A percentile compares a stretch with the other conserved stretches of the same genome.
Evolutionary conservation across 345 rosid genomes (phyloP).

Genomic region (Noccaea caerulescens): DNA sequence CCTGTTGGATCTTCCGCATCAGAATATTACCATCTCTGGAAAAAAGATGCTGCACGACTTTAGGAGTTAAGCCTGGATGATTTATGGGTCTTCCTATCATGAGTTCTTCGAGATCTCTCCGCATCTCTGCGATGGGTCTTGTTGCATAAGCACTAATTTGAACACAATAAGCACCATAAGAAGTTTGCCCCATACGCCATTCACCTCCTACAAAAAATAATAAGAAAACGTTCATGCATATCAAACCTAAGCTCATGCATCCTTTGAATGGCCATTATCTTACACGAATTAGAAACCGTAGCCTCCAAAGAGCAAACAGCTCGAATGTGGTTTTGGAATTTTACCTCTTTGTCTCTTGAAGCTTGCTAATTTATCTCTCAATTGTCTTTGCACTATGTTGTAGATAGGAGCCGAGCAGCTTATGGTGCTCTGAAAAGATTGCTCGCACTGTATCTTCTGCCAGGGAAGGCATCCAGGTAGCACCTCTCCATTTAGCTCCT

Average conservation of each 20-base stretch:
- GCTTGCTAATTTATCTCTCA: constrained; percentile 50
- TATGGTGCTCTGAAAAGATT: constrained; percentile 72
- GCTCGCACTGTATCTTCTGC: constrained; percentile 86
- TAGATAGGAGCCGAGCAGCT: constrained; percentile 70
- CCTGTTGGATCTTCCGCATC: constrained; percentile 62
- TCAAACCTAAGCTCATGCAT: constrained; percentile 10
- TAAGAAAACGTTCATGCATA: constrained; percentile 6
- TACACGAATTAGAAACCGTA: constrained; percentile 20
- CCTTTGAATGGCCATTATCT: neutral
- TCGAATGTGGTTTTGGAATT: constrained; percentile 17
- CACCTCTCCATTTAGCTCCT: constrained; percentile 73
- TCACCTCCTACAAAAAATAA: constrained; percentile 49
- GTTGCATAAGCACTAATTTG: constrained; percentile 76
- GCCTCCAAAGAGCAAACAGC: constrained; percentile 19
- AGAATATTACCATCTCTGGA: constrained; percentile 61
- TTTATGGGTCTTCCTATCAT: constrained; percentile 67
- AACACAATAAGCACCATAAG: constrained; percentile 66
- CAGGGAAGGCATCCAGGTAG: constrained; percentile 70
- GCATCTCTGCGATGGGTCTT: constrained; percentile 74
- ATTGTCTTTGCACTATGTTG: constrained; percentile 61
- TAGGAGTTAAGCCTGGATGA: constrained; percentile 59
- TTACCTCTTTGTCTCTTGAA: constrained; percentile 57
- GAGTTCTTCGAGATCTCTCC: constrained; percentile 78
- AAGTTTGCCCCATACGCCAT: constrained; percentile 52
- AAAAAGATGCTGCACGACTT: constrained; percentile 60